Base-by-base conservation (phyloP, 768 basidiomycete genomes). In the Rhodotorula taiwanensis region DNA sequence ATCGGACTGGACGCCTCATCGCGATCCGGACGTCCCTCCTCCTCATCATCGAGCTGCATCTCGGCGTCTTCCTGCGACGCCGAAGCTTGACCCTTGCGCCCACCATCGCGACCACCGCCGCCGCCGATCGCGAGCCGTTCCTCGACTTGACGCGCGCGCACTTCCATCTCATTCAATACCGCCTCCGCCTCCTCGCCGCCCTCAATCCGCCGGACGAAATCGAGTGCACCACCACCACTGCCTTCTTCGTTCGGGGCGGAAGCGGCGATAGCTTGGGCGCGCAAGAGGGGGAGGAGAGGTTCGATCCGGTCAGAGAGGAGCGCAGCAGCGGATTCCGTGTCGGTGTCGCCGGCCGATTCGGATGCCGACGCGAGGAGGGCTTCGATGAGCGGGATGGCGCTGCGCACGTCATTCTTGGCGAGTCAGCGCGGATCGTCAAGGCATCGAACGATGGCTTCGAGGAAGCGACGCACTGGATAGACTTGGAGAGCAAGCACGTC, bases 271-370 rank as follows among this genome's bases (percentile, higher is more conserved):
- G 60, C 54, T 15, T 28, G 15, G n/a, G 56, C 52, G 4, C 66
- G 53, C 7, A 60, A 18, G 39, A 68, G 47, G n/a, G 39, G 30
- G 6, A 68, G 10, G 36, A 68, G 52, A 1, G 66, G 66, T 20
- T 42, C 25, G 31, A 58, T 45, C 28, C 47, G 48, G 2, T 6
- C 34, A 0, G 31, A 8, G 13, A 56, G 54, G 21, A 39, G 36
- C n/a, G n/a, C n/a, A n/a, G n/a, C n/a, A n/a, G n/a, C n/a, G n/a
- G n/a, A n/a, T 10, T 39, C 34, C 14, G n/a, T 23, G 25, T 42
- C 34, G 14, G 33, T 15, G 21, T 34, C 52, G 16, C 5, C n/a
- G 6, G 13, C 39, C 5, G 39, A 18, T 18, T 11, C 20, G 44
- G 1, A 13, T 25, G 51, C 27, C 1, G 31, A 36, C 33, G 51